A percentile compares a stretch with the other conserved stretches of the same genome.
phyloP scores from a whole-genome alignment of 495 filamentous ascomycete genomes.

The Letharia columbiana region DNA sequence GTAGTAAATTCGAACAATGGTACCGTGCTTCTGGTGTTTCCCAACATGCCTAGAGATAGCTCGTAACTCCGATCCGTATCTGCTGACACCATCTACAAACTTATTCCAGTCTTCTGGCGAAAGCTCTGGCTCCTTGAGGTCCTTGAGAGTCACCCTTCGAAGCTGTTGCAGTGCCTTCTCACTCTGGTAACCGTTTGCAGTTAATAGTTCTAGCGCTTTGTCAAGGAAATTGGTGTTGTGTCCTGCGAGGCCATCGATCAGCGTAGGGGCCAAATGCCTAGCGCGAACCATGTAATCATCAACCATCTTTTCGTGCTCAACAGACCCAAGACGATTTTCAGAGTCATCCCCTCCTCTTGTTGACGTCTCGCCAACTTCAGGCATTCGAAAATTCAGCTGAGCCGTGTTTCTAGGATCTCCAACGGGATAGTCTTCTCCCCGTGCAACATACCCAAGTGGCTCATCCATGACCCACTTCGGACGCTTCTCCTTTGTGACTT shows the following conservation, averaged over 20 bases:
- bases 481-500: conserved; percentile 62
- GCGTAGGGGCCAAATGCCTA: conserved; percentile 47
- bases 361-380: conserved; percentile 38
- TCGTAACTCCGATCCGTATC: conserved; percentile 84
- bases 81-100: conserved; percentile 87
- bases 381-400: conserved; percentile 45
- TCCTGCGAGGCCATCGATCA: conserved; percentile 49
- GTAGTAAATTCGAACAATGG: conserved; percentile 90
- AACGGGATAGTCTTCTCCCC: conserved; percentile 66
- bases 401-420: conserved; percentile 48
- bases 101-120: conserved; percentile 69
- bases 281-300: conserved; percentile 68
- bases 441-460: conserved; percentile 70
- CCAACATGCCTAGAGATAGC: conserved; percentile 71
- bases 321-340: conserved; percentile 31
- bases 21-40: conserved; percentile 63
- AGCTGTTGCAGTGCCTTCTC: conserved; percentile 67
- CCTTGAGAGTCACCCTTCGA: conserved; percentile 54
- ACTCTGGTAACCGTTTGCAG: conserved; percentile 58
- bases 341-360: conserved; percentile 40
- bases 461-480: conserved; percentile 93
- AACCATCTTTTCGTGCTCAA: conserved; percentile 46
- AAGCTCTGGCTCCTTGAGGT: conserved; percentile 78
- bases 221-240: conserved; percentile 81
- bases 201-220: conserved; percentile 70